These are phyloP conservation scores for Pascua guehoae DNA, from an alignment of 1,284 basidiomycete species.

Conservation along the genomic window DNA sequence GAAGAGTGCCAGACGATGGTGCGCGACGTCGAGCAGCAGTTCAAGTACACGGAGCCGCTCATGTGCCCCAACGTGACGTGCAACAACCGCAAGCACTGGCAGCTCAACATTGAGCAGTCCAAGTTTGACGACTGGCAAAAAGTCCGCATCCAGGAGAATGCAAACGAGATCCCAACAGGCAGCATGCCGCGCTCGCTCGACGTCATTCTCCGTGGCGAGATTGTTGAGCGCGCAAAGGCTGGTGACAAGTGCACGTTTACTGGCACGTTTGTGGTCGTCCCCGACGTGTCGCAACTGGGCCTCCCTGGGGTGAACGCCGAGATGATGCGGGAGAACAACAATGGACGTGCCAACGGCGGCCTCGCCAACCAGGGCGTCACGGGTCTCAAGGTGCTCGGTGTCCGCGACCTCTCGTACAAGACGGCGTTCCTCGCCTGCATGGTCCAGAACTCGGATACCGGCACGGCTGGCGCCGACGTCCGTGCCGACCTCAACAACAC, in stretches of 20 bases:
- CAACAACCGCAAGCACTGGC: conserved; percentile 85
- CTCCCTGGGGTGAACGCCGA: conserved; percentile 92
- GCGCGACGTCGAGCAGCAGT: conserved; percentile 97
- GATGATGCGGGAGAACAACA: conserved; percentile 79
- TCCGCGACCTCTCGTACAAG: conserved; percentile 94
- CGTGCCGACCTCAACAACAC: conserved; percentile 80
- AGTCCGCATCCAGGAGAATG: conserved; percentile 97
- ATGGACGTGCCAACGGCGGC: conserved; percentile 62
- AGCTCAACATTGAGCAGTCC: conserved; percentile 91
- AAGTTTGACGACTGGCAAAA: conserved; percentile 99
- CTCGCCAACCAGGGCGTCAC: conserved; percentile 84
- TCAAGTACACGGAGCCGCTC: conserved; percentile 98
- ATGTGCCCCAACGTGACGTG: conserved; percentile 92
- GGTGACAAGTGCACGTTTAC: conserved; percentile 99
- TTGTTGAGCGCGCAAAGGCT: conserved; percentile 96
- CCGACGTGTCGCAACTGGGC: conserved; percentile 94
- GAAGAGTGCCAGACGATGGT: conserved; percentile 80
- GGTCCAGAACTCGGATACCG: conserved; percentile 86
- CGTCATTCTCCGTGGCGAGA: conserved; percentile 89
- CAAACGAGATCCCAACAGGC: conserved; percentile 97
- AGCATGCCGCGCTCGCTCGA: conserved; percentile 94
- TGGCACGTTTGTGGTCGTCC: conserved; percentile 96
- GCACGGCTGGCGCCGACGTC: conserved; percentile 69
- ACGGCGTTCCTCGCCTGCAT: conserved; percentile 98
- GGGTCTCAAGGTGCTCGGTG: conserved; percentile 89